Base-by-base conservation (phyloP, 176 grass and related monocot species). In the maize (Zea mays) region DNA sequence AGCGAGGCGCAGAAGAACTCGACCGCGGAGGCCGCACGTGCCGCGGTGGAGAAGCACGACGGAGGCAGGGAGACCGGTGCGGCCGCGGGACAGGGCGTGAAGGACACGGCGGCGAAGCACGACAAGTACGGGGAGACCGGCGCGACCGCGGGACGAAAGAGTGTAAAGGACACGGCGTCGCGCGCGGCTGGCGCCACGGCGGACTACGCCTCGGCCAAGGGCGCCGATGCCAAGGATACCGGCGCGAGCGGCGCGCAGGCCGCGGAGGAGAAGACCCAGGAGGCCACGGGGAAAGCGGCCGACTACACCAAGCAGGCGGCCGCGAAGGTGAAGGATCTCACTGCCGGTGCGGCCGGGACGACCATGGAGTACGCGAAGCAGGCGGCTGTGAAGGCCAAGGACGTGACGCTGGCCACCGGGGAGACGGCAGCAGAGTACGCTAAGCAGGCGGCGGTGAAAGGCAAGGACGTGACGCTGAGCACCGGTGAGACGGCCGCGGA, bases 281-380 rank as follows among this genome's bases (percentile, higher is more conserved):
- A 77, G 46, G 74, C 74, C 2, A 72, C 80, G 36, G 76, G 62
- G 34, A 8, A 34, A 1, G 75, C 75, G 5, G 60, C 35, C 21
- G 74, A 77, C 8, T 38, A 49, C 59, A 64, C 74, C 59, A 77
- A 37, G 90, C 50, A 83, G 71, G 80, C 67, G 27, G 90, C 82
- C 1, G 71, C 20, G 45, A 88, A 82, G 69, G 76, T 44, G 34
- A 92, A 84, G 79, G 82, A 92, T 49, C 76, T 66, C 15, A 76
- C 82, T 0, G 2, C 87, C 2, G 80, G 58, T 33, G 60, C 89
- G 3, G 81, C 81, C n/a, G 43, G 46, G 50, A 86, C 85, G 7
- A 21, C 88, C 0, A 46, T 16, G 0, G 93, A 85, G 17, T 97
- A 91, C 73, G 78, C 78, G 7, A 92, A 81, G 90, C 27, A 81